phyloP scores from a whole-genome alignment of 176 grass and related monocot genomes.

The Eleusine indica region DNA sequence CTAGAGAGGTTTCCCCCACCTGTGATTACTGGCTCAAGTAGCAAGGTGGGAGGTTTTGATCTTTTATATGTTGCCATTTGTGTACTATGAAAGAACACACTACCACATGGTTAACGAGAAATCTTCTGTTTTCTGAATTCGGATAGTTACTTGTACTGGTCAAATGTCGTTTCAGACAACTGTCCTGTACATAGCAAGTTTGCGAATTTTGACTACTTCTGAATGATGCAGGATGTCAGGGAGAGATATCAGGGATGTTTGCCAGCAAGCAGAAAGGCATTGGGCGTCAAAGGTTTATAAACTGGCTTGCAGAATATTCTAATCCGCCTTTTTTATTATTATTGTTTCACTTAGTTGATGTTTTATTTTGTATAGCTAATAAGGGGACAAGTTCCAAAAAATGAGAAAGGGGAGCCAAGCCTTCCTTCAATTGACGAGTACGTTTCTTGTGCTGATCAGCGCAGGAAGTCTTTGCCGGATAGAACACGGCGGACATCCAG shows the following conservation, averaged over 20 bases:
- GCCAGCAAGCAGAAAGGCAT: conserved; percentile 95
- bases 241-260: conserved; percentile 89
- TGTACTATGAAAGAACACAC: not conserved
- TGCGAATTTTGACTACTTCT: conserved; percentile 13
- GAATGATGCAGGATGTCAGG: conserved; percentile 86
- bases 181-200: not conserved
- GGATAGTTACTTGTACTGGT: not conserved
- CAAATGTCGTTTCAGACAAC: not conserved
- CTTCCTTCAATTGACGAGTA: conserved; percentile 85
- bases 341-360: conserved; percentile 6
- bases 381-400: conserved; percentile 67
- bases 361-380: conserved; percentile 60
- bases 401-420: conserved; percentile 47
- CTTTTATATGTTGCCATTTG: not conserved
- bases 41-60: conserved; percentile 1
- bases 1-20: not conserved
- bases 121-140: not conserved
- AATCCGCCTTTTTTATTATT: not conserved
- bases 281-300: conserved; percentile 90
- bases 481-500: conserved; percentile 19
- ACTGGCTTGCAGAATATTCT: conserved; percentile 5
- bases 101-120: not conserved
- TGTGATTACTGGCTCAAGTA: not conserved
- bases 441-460: conserved; percentile 59
- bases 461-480: conserved; percentile 55